Evolutionary conservation across 1,139 yeast species (phyloP).

Genomic region (Blastobotrys malaysiensis): DNA sequence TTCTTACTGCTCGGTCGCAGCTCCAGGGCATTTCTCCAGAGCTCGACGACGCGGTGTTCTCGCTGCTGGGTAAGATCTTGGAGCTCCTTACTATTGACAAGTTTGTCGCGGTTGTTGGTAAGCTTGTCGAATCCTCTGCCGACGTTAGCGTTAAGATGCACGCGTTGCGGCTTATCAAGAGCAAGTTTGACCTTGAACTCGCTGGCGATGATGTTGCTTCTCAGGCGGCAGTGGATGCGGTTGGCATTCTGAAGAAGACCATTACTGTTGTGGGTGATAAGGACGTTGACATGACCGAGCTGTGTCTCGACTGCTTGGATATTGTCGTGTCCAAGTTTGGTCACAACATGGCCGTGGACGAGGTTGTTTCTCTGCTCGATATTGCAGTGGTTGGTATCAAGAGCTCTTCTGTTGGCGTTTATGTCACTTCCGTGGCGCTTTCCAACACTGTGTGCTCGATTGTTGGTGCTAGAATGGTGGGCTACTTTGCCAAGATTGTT

Average conservation of each 20-base stretch:
- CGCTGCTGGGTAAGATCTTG: slow-evolving; percentile 55
- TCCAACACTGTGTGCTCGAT: slow-evolving; percentile 64
- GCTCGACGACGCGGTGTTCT: slow-evolving; percentile 28
- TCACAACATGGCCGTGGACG: slow-evolving; percentile 20
- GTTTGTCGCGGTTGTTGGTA: slow-evolving; percentile 62
- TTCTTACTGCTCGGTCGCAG: slow-evolving; percentile 14
- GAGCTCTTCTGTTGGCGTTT: slow-evolving; percentile 49
- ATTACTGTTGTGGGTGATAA: background rate
- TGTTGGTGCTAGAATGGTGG: slow-evolving; percentile 81
- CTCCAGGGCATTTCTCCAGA: background rate
- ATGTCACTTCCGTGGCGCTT: slow-evolving; percentile 69
- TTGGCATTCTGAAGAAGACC: slow-evolving; percentile 3
- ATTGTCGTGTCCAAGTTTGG: slow-evolving; percentile 61
- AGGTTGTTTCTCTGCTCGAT: slow-evolving; percentile 45
- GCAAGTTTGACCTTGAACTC: slow-evolving; percentile 53
- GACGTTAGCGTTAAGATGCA: slow-evolving; percentile 27
- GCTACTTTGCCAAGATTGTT: slow-evolving; percentile 76
- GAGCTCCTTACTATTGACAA: slow-evolving; percentile 68
- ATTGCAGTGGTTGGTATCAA: slow-evolving; percentile 52
- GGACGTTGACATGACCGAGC: slow-evolving; percentile 50
- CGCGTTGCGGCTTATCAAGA: slow-evolving; percentile 51
- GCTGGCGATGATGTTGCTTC: slow-evolving; percentile 32
- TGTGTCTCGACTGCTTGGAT: slow-evolving; percentile 66
- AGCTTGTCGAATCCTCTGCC: slow-evolving; percentile 39
- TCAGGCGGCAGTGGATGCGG: slow-evolving; percentile 30